Base-by-base conservation (phyloP, 805 yeast species). In the Ogataea pilisensis region DNA sequence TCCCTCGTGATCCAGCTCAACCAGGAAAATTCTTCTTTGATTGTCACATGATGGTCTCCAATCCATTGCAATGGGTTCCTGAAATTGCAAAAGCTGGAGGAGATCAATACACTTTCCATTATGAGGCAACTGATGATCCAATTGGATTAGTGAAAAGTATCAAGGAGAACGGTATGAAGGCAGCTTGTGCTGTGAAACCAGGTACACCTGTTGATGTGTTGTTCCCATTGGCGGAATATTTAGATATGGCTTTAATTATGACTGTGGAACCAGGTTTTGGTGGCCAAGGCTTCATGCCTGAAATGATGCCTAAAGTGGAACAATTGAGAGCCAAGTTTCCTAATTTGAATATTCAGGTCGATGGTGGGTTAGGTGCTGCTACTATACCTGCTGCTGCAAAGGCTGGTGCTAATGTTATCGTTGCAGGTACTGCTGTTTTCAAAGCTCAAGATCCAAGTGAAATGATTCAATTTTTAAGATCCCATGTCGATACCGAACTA, bases 261-360 rank as follows among this genome's bases (percentile, higher is more conserved):
- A 93, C 99, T 2, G 99, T 93, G 25, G 99, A 93, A 67, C 99
- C 99, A 12, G 99, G 99, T 1, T 93, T 93, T 61, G 99, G 99
- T 21, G 99, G 99, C 38, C 99, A 93, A 68, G 84, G 84, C 63
- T 93, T 93, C 72, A 90, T 87, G 96, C 69, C 80, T 19, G 85
- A 79, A 45, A 90, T 91, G 96, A 90, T 93, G 98, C 87, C 95
- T 47, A 93, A 93, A 66, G 98, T 91, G 36, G 82, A 79, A 54
- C 72, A 70, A 22, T 71, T 93, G 54, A 80, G 99, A 63, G 65
- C 63, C 31, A 76, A 72, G 55, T 88, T 73, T 63, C 97, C 97
- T 13, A 62, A 80, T 18, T 68, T 93, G 60, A 82, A 93, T 65
- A 87, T 93, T 54, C 91, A 93, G 68, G 99, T 93, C 19, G 99